Percentiles rank a stretch among this genome's conserved stretches.
Evolutionary conservation across 768 basidiomycete genomes (phyloP).

Genomic region (Tephrocybe sp.): DNA sequence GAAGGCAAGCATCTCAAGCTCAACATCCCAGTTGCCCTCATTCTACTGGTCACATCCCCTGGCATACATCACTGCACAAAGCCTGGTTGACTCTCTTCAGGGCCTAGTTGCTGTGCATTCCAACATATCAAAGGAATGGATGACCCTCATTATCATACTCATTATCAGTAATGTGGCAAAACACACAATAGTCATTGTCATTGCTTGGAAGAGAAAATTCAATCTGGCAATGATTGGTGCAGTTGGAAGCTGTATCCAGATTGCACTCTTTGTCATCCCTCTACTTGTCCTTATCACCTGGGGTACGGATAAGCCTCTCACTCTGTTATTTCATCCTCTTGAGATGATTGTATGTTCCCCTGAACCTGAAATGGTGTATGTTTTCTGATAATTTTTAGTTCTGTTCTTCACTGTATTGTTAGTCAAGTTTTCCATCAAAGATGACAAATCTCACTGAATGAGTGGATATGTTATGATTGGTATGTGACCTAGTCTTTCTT

Average conservation of each 20-base stretch:
- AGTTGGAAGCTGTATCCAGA: slow-evolving; percentile 44
- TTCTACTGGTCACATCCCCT: slow-evolving; percentile 29
- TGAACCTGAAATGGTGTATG: not conserved
- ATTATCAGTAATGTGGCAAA: slow-evolving; percentile 42
- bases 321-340: slow-evolving; percentile 38
- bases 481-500: slow-evolving; percentile 16
- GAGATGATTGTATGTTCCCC: slow-evolving; percentile 31
- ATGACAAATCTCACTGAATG: slow-evolving; percentile 50
- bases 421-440: slow-evolving; percentile 44
- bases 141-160: slow-evolving; percentile 44
- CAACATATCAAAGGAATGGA: slow-evolving; percentile 42
- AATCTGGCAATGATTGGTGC: slow-evolving; percentile 45
- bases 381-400: slow-evolving; percentile 16
- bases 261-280: slow-evolving; percentile 42
- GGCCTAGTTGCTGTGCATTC: slow-evolving; percentile 37
- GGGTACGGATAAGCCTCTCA: slow-evolving; percentile 40
- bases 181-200: slow-evolving; percentile 40
- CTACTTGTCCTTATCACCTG: slow-evolving; percentile 37
- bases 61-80: slow-evolving; percentile 43
- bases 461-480: slow-evolving; percentile 39
- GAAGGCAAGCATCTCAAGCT: slow-evolving; percentile 30
- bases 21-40: slow-evolving; percentile 34
- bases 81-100: slow-evolving; percentile 39
- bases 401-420: slow-evolving; percentile 41
- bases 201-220: slow-evolving; percentile 42